A percentile compares a stretch with the other conserved stretches of the same genome.
phyloP scores from a whole-genome alignment of 2,329 filamentous ascomycete species.

The Xylariales sp. region DNA sequence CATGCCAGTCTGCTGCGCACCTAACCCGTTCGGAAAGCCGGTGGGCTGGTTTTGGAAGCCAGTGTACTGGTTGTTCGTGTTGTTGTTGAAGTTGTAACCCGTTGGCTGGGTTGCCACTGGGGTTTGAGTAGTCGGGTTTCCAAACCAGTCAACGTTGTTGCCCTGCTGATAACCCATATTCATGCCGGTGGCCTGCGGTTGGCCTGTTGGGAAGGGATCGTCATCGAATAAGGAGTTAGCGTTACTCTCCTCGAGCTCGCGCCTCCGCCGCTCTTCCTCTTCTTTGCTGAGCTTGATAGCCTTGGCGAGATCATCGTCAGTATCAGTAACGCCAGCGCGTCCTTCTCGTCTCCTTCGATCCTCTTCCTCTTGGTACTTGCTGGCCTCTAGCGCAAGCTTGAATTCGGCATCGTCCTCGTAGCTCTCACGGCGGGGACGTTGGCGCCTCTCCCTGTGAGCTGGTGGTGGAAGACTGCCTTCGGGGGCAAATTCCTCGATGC shows the following conservation, averaged over 20 bases:
- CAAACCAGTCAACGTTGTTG: constrained; percentile 92
- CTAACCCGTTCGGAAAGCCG: constrained; percentile 66
- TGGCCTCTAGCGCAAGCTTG: constrained; percentile 85
- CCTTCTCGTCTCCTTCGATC: constrained; percentile 70
- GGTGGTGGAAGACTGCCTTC: constrained; percentile 36
- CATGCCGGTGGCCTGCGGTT: constrained; percentile 79
- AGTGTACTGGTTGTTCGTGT: constrained; percentile 42
- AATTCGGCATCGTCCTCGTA: constrained; percentile 87
- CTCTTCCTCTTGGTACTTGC: constrained; percentile 91
- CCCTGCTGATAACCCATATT: constrained; percentile 99
- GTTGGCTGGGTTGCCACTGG: constrained; percentile 74
- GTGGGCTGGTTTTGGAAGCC: constrained; percentile 54
- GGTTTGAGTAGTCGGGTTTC: constrained; percentile 80
- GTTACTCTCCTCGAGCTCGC: constrained; percentile 83
- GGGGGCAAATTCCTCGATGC: constrained; percentile 74
- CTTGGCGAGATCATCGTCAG: constrained; percentile 88
- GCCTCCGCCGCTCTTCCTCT: constrained; percentile 84
- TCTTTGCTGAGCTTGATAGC: constrained; percentile 92
- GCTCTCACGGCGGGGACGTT: constrained; percentile 44
- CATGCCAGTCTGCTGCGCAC: constrained; percentile 59
- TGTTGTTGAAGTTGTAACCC: constrained; percentile 55
- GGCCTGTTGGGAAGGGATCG: constrained; percentile 50
- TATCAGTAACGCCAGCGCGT: constrained; percentile 45
- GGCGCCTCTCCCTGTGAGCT: constrained; percentile 35
- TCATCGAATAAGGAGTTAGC: constrained; percentile 87